These are phyloP conservation scores for Ambrosiella beaveri DNA, from an alignment of 2,329 filamentous ascomycete genomes.

Conservation along the genomic window DNA sequence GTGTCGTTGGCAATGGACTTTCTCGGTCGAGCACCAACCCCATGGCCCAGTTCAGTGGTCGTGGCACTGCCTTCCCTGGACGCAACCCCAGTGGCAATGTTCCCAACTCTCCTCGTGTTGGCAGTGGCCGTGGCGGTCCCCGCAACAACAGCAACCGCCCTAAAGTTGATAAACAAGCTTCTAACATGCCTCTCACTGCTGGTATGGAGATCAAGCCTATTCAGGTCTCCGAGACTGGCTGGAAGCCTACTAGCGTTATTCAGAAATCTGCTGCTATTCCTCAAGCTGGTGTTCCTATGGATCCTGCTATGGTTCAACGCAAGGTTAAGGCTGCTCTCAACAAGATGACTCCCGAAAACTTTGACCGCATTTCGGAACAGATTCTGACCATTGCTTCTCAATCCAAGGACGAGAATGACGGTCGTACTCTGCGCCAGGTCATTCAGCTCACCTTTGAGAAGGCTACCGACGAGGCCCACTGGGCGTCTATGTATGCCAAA, in stretches of 20 bases:
- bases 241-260: slow-evolving; percentile 67
- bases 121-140: slow-evolving; percentile 39
- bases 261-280: slow-evolving; percentile 19
- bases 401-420: slow-evolving; percentile 88
- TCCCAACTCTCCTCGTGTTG: slow-evolving; percentile 55
- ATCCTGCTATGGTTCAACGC: slow-evolving; percentile 85
- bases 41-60: slow-evolving; percentile 8
- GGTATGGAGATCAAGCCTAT: slow-evolving; percentile 71
- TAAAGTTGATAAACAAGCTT: slow-evolving; percentile 55
- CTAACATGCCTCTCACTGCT: slow-evolving; percentile 81
- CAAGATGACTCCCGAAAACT: slow-evolving; percentile 99
- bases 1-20: slow-evolving; percentile 7
- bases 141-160: slow-evolving; percentile 38
- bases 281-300: slow-evolving; percentile 41
- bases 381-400: slow-evolving; percentile 85
- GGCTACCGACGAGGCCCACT: slow-evolving; percentile 94
- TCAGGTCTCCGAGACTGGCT: slow-evolving; percentile 53
- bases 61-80: slow-evolving; percentile 40
- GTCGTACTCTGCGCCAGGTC: slow-evolving; percentile 86
- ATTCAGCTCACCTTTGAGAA: slow-evolving; percentile 99
- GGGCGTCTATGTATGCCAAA: slow-evolving; percentile 96
- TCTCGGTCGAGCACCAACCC: slow-evolving; percentile 9
- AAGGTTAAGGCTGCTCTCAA: slow-evolving; percentile 98
- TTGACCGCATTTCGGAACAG: slow-evolving; percentile 85
- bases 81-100: slow-evolving; percentile 33